Conservation (phyloP, 75 land plant species). For the Pinus albicaulis region DNA sequence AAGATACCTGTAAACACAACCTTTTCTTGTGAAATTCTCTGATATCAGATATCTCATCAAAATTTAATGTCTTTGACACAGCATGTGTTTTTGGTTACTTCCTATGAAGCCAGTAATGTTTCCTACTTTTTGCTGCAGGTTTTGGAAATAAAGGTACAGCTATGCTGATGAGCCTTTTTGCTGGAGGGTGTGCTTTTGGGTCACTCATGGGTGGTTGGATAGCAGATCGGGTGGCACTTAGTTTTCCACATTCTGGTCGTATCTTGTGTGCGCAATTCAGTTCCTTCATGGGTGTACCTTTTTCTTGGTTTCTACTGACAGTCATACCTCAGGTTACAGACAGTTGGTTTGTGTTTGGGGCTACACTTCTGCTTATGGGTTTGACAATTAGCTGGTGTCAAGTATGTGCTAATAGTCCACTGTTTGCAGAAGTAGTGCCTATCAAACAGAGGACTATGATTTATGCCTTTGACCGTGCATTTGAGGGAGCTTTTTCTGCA, state of each 20-base stretch:
- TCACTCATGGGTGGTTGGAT: conserved; percentile 83
- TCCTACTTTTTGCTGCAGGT: conserved; percentile 30
- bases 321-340: conserved; percentile 68
- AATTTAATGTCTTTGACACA: too few species aligned
- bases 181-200: conserved; percentile 85
- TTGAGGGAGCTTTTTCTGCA: conserved; percentile 89
- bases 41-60: background rate
- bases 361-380: conserved; percentile 86
- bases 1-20: background rate
- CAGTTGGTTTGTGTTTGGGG: conserved; percentile 50
- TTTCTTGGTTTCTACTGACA: conserved; percentile 71
- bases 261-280: conserved; percentile 96
- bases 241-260: conserved; percentile 76
- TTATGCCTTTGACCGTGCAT: conserved; percentile 94
- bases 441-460: conserved; percentile 91
- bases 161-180: conserved; percentile 69
- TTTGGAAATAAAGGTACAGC: conserved; percentile 88
- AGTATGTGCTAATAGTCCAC: conserved; percentile 87
- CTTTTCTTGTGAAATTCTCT: background rate
- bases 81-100: too few species aligned
- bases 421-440: conserved; percentile 97
- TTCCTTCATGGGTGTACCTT: conserved; percentile 96
- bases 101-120: background rate
- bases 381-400: conserved; percentile 92
- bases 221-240: conserved; percentile 68